Evolutionary conservation across 768 basidiomycete genomes (phyloP).

Genomic region (Tylopilus sp.): DNA sequence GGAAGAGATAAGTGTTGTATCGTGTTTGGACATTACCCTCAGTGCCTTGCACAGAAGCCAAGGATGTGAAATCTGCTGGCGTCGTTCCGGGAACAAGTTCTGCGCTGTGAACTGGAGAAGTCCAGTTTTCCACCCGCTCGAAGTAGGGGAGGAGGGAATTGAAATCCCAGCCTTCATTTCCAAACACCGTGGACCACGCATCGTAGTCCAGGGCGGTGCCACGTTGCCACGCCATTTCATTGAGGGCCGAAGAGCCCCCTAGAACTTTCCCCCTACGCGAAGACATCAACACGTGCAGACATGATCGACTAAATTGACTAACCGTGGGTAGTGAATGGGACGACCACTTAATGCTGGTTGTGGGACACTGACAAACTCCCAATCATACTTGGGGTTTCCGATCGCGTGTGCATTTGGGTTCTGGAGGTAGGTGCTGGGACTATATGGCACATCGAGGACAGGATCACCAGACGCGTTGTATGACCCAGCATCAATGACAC

Average conservation of each 20-base stretch:
- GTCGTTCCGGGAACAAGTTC: background rate
- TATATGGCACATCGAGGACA: background rate
- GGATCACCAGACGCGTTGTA: background rate
- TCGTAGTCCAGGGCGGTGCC: background rate
- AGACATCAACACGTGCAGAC: background rate
- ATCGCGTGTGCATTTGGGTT: background rate
- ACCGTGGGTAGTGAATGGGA: background rate
- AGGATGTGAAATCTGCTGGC: background rate
- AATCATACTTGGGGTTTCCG: background rate
- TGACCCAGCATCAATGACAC: background rate
- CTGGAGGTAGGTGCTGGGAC: background rate
- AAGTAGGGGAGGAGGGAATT: background rate
- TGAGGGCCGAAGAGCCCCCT: slow-evolving; percentile 1
- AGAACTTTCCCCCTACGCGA: background rate
- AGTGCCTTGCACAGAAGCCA: background rate
- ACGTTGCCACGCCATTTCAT: background rate
- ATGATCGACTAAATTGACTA: background rate
- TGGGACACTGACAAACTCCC: background rate
- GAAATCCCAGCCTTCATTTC: background rate
- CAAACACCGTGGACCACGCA: background rate
- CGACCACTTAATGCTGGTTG: background rate
- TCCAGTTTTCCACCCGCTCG: background rate
- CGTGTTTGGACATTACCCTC: background rate
- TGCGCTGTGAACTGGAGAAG: background rate
- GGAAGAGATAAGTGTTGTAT: background rate